Conservation (phyloP, 768 basidiomycete species). For the Tulasnella sp. region DNA sequence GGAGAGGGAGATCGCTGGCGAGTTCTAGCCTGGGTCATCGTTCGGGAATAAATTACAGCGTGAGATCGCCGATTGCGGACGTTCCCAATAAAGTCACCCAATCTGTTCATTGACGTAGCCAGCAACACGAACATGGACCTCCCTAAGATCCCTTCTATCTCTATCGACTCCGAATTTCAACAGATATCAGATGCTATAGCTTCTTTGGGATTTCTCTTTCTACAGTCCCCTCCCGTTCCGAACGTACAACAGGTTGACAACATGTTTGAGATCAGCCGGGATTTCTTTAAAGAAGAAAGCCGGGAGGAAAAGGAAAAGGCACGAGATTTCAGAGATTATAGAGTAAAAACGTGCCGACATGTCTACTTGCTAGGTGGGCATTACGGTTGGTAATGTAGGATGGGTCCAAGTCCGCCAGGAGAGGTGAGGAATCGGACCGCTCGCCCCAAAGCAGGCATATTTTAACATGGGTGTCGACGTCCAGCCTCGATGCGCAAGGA, state of each 20-base stretch:
- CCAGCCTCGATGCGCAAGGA: conserved; percentile 27
- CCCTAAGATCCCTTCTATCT: conserved; percentile 5
- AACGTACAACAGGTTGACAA: neutral
- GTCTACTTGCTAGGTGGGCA: conserved; percentile 12
- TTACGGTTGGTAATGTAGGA: conserved; percentile 28
- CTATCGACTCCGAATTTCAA: neutral
- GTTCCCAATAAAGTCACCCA: neutral
- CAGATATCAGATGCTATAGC: conserved; percentile 24
- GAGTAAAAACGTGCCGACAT: neutral
- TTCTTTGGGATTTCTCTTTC: conserved; percentile 29
- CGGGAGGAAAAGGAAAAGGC: conserved; percentile 25
- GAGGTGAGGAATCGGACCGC: neutral
- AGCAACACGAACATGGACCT: neutral
- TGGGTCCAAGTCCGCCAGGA: conserved; percentile 30
- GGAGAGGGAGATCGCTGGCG: conserved; percentile 22
- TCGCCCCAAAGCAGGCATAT: neutral
- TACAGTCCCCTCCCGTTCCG: conserved; percentile 21
- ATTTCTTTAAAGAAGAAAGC: conserved; percentile 31
- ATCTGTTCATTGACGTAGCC: no score
- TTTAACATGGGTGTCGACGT: neutral
- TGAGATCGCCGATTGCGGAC: neutral
- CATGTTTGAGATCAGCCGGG: conserved; percentile 28
- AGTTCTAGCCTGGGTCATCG: conserved; percentile 6
- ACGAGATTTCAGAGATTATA: neutral
- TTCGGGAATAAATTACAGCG: conserved; percentile 13